Evolutionary conservation across 148 eudicot genomes (phyloP).

Genomic region (Vaccinium darrowii): DNA sequence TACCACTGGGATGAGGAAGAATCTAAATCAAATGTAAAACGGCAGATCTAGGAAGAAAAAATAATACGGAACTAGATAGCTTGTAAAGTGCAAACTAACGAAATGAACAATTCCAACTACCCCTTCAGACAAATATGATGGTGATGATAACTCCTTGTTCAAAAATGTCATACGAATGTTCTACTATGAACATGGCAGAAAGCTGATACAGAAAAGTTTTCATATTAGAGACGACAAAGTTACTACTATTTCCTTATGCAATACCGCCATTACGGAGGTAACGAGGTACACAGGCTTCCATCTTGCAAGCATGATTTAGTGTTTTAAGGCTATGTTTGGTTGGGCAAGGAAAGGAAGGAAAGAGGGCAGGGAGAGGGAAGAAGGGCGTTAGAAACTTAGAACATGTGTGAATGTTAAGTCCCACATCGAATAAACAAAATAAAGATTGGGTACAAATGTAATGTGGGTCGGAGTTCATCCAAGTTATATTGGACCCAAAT

Average conservation of each 20-base stretch:
- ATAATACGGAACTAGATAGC: background rate
- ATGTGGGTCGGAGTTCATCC: no score
- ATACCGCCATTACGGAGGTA: background rate
- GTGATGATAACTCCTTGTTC: background rate
- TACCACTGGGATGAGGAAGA: constrained; percentile 46
- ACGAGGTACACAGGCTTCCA: background rate
- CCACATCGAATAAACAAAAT: no score
- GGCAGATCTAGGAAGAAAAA: background rate
- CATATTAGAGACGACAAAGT: background rate
- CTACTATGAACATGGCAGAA: background rate
- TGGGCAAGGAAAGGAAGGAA: background rate
- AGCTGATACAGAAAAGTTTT: background rate
- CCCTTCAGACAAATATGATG: background rate
- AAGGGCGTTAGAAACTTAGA: background rate
- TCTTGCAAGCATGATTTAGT: background rate
- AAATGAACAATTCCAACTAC: background rate
- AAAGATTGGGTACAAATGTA: no score
- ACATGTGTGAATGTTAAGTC: no score
- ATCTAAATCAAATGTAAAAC: background rate
- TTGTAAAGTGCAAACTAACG: background rate
- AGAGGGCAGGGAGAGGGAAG: background rate
- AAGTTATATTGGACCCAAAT: no score
- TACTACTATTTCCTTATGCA: background rate
- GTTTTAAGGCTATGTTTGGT: background rate
- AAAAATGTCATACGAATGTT: background rate